Base-by-base conservation (phyloP, 495 filamentous ascomycete genomes). In the Penicillium nucicola region DNA sequence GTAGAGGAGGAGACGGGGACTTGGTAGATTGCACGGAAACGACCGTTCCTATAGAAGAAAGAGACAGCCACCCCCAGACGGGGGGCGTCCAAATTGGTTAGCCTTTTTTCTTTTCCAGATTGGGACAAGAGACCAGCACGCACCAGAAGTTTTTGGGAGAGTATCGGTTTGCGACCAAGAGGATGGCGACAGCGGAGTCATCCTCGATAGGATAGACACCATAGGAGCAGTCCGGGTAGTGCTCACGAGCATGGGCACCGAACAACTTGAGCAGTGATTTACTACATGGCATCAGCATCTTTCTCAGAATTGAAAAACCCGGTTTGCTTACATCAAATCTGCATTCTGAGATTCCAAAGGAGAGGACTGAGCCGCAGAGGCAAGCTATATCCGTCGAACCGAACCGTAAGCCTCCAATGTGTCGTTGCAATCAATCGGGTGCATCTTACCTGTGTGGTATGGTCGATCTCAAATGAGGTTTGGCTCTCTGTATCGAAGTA, bases 71-170 rank as follows among this genome's bases (percentile, higher is more conserved):
- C 34, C 43, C 42, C 43, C 33, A 36, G 22, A 17, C 11, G 25
- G 43, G 37, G 37, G 22, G 32, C 31, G 13, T 52, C 30, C 31
- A 15, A 18, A 11, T 44, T 15, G n/a, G 38, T 61, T 46, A 61
- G 43, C n/a, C 20, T 46, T 8, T 7, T 19, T 11, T 3, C 20
- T 19, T 20, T 11, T 48, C n/a, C n/a, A n/a, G n/a, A n/a, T n/a
- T n/a, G n/a, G n/a, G 19, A 42, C 10, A 17, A 41, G 18, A 35
- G 23, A 18, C 18, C n/a, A 20, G 32, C 18, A 45, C 67, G 15
- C 69, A 92, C 91, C 95, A 99, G 79, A 87, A 97, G 77, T 99
- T 99, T 62, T 88, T 88, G 6, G 95, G 95, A 56, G 88, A 93
- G 77, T 97, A 97, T 62, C 96, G 96, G 77, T 91, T 96, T 28